Conservation (phyloP, 345 rosid species). For the Gossypium australe region DNA sequence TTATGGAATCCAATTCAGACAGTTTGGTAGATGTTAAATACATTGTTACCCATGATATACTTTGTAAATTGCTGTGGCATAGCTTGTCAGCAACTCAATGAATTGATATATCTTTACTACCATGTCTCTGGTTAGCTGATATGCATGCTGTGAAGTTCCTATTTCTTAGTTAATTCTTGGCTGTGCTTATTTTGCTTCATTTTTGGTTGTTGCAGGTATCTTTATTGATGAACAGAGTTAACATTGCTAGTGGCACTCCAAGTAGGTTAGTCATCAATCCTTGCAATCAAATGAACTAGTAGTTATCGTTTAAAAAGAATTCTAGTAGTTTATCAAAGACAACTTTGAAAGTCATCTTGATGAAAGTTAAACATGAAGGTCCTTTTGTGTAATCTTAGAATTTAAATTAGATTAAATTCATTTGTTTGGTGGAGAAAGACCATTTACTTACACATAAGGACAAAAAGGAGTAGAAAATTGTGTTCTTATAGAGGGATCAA, state of each 20-base stretch:
- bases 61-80: neutral
- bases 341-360: neutral
- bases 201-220: constrained; percentile 46
- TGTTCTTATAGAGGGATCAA: neutral
- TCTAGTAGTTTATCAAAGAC: neutral
- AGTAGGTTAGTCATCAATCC: constrained; percentile 48
- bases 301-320: neutral
- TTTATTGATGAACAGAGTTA: constrained; percentile 63
- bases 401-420: neutral
- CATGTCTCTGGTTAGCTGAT: neutral
- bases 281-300: neutral
- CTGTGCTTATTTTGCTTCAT: neutral
- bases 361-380: constrained; percentile 2
- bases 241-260: constrained; percentile 86
- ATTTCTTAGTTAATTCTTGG: neutral
- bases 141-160: neutral
- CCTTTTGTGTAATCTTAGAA: neutral
- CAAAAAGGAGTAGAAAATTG: neutral
- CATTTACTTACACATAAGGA: neutral
- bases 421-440: neutral
- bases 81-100: neutral
- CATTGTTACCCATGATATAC: neutral
- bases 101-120: neutral
- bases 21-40: neutral
- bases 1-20: neutral